Evolutionary conservation across 2,329 filamentous ascomycete species (phyloP).

Genomic region (Nigrospora oryzae): DNA sequence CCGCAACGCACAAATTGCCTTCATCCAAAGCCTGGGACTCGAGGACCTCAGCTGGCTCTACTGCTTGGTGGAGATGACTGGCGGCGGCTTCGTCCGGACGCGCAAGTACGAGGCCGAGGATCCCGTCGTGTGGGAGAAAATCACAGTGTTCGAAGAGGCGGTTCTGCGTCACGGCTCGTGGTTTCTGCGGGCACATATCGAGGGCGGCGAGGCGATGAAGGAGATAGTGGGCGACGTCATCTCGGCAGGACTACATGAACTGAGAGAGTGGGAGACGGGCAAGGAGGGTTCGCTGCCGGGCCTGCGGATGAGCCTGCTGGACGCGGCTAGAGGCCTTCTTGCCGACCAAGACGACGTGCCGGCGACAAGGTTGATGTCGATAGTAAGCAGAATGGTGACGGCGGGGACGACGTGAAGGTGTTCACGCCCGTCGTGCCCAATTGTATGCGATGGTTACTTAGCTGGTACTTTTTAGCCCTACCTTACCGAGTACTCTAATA

Average conservation of each 20-base stretch:
- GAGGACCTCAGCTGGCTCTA: constrained; percentile 12
- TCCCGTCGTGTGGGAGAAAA: constrained; percentile 7
- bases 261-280: constrained; percentile 15
- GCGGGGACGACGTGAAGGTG: no score
- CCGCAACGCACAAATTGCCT: no score
- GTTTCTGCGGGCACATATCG: constrained; percentile 13
- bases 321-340: constrained; percentile 3
- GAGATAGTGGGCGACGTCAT: constrained; percentile 6
- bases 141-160: constrained; percentile 14
- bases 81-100: constrained; percentile 1
- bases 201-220: not conserved
- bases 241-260: constrained; percentile 9
- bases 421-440: no score
- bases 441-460: no score
- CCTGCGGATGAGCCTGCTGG: constrained; percentile 13
- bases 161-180: constrained; percentile 19
- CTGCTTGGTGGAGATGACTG: constrained; percentile 7
- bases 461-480: no score
- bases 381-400: no score
- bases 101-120: constrained; percentile 2
- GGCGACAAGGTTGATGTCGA: no score
- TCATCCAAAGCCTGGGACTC: not conserved
- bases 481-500: no score
- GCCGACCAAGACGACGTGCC: not conserved
- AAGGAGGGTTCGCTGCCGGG: constrained; percentile 2